Base-by-base conservation (phyloP, 106 monocot species). In the Cymbidium sinense region DNA sequence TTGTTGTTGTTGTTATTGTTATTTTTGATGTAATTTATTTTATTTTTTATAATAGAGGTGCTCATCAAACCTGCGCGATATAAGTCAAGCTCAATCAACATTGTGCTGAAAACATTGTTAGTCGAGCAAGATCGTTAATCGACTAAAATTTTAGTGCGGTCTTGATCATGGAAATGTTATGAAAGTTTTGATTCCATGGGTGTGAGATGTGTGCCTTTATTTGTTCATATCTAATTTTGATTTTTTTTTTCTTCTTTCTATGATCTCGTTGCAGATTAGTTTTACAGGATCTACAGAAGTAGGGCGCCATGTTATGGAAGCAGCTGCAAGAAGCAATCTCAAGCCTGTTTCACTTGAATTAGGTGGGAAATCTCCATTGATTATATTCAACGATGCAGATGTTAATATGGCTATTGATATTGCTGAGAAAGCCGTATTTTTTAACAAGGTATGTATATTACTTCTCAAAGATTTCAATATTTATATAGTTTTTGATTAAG, bases 271-370 rank as follows among this genome's bases (percentile, higher is more conserved):
- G 64, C 78, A 87, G 83, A 36, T 87, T 28, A 81, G 87, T 75
- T 87, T 90, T 43, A 89, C 89, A 17, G 86, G 89, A 8, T 89
- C 89, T 4, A 89, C 89, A 5, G 80, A 86, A 73, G 84, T 84
- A 37, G 86, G 89, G 12, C 76, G 84, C 4, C 55, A 77, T 25
- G 31, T 89, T 7, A 86, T 89, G 89, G 80, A 84, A 70, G 89
- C 89, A 50, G 35, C 89, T 19, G 86, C 86, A n/a, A 84, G 77
- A 71, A 89, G 89, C 77, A 89, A 89, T 70, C 69, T 89, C 28
- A 89, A 89, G 69, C 37, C 75, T 19, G 86, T 89, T 21, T 71
- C 89, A 7, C 86, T 89, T 12, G 89, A 89, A 75, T 28, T 89
- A 34, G 89, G 89, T 17, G 89, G 89, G 0, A 90, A 84, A 74